phyloP scores from a whole-genome alignment of 257 asterid species.

The Solanum piurae region DNA sequence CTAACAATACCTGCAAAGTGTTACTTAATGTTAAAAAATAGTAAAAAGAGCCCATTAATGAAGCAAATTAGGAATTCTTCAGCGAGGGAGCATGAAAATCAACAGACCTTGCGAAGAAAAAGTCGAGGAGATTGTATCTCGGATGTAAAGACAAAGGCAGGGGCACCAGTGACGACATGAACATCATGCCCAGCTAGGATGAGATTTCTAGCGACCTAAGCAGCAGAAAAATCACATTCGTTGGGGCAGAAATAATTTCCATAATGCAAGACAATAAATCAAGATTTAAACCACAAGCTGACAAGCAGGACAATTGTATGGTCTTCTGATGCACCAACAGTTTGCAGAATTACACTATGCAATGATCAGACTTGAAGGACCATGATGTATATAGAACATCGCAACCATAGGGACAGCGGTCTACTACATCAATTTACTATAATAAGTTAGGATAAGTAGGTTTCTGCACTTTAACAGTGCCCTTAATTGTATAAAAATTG shows the following conservation, averaged over 20 bases:
- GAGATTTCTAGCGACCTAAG: constrained; percentile 87
- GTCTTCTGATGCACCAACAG: neutral
- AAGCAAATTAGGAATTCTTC: neutral
- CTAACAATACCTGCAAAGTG: constrained; percentile 58
- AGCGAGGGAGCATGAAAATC: neutral
- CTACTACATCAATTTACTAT: neutral
- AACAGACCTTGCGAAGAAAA: constrained; percentile 70
- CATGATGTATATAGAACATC: neutral
- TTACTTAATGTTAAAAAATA: neutral
- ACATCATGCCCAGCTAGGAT: constrained; percentile 86
- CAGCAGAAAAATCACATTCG: neutral
- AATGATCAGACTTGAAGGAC: neutral
- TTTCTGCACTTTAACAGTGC: neutral
- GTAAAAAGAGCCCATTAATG: neutral
- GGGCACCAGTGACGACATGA: constrained; percentile 97
- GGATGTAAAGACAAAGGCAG: constrained; percentile 77
- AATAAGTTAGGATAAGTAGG: neutral
- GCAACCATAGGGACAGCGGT: neutral
- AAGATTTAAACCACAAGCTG: neutral
- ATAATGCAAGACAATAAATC: neutral
- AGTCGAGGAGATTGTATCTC: constrained; percentile 80
- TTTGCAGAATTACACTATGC: neutral
- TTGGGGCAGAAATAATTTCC: neutral
- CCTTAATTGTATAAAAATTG: neutral
- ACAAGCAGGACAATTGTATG: neutral